These are phyloP conservation scores for Craterostigma plantagineum DNA, from an alignment of 257 asterid species.

Conservation along the genomic window DNA sequence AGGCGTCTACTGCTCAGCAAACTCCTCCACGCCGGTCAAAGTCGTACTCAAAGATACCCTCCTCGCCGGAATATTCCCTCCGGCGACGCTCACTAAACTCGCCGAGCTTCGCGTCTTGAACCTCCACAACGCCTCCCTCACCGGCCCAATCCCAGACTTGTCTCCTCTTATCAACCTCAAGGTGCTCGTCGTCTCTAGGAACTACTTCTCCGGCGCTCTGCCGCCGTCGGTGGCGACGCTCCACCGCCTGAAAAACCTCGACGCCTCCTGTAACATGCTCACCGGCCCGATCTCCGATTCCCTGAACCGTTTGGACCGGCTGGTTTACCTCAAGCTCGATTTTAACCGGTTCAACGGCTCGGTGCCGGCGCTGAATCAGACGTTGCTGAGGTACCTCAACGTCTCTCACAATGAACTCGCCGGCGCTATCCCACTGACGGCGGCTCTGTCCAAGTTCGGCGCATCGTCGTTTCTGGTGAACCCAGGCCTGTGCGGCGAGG, in stretches of 20 bases:
- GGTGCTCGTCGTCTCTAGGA: slow-evolving; percentile 38
- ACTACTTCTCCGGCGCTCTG: slow-evolving; percentile 36
- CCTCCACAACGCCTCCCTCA: slow-evolving; percentile 60
- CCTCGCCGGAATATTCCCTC: slow-evolving; percentile 44
- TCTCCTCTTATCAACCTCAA: slow-evolving; percentile 45
- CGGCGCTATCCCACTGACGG: slow-evolving; percentile 68
- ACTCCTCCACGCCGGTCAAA: slow-evolving; percentile 21
- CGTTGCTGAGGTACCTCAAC: slow-evolving; percentile 39
- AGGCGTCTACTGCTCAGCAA: slow-evolving; percentile 32
- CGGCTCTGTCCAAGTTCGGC: slow-evolving; percentile 33
- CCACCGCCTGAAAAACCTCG: slow-evolving; percentile 67
- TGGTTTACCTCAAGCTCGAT: slow-evolving; percentile 58
- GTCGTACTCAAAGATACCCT: slow-evolving; percentile 20
- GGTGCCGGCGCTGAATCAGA: slow-evolving; percentile 52
- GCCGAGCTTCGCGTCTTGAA: slow-evolving; percentile 53
- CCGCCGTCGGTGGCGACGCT: slow-evolving; percentile 52
- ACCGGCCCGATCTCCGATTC: slow-evolving; percentile 35
- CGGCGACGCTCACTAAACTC: slow-evolving; percentile 30
- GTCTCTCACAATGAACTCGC: slow-evolving; percentile 50
- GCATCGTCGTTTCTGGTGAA: slow-evolving; percentile 36
- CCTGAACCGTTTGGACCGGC: slow-evolving; percentile 26
- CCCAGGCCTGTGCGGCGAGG: slow-evolving; percentile 57
- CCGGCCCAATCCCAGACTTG: slow-evolving; percentile 69
- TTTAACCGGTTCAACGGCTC: slow-evolving; percentile 78
- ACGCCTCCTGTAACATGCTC: slow-evolving; percentile 53